These are phyloP conservation scores for Tolypocladium ophioglossoides DNA, from an alignment of 2,329 filamentous ascomycete genomes.

Conservation along the genomic window DNA sequence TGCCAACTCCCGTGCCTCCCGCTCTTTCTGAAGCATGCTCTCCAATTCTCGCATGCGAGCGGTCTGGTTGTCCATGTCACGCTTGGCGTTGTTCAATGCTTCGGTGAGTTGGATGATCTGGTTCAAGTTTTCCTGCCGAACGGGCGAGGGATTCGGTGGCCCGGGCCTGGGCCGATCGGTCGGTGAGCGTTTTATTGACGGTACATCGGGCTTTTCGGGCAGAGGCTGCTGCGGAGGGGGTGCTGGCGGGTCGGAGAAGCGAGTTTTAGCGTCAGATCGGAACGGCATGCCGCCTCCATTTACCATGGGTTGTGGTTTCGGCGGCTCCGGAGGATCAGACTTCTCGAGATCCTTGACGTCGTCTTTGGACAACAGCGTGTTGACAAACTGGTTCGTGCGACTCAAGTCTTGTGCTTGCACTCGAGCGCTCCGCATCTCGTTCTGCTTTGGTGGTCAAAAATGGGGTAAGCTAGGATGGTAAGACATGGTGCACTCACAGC, in stretches of 20 bases:
- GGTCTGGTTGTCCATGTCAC: constrained; percentile 77
- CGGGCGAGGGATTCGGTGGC: constrained; percentile 43
- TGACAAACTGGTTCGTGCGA: constrained; percentile 73
- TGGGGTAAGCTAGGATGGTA: not conserved
- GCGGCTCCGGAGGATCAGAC: constrained; percentile 33
- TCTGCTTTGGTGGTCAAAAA: constrained; percentile 33
- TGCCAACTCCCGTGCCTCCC: constrained; percentile 69
- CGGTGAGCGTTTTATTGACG: constrained; percentile 62
- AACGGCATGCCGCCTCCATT: constrained; percentile 44
- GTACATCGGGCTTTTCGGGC: constrained; percentile 80
- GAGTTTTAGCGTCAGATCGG: constrained; percentile 65
- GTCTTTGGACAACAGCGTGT: constrained; percentile 64
- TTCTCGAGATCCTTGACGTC: constrained; percentile 48
- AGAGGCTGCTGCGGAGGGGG: constrained; percentile 88
- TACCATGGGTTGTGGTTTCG: constrained; percentile 33
- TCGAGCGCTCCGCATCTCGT: constrained; percentile 81
- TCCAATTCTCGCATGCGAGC: constrained; percentile 74
- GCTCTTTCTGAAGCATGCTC: constrained; percentile 60
- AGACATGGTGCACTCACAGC: constrained; percentile 16
- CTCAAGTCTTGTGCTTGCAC: constrained; percentile 79
- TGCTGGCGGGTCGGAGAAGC: constrained; percentile 87
- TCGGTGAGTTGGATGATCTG: constrained; percentile 81
- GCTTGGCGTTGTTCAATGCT: constrained; percentile 71
- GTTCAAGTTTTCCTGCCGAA: constrained; percentile 48
- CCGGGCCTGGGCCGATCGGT: constrained; percentile 62